phyloP scores from a whole-genome alignment of 2,329 filamentous ascomycete species.

The Thelonectria olida region DNA sequence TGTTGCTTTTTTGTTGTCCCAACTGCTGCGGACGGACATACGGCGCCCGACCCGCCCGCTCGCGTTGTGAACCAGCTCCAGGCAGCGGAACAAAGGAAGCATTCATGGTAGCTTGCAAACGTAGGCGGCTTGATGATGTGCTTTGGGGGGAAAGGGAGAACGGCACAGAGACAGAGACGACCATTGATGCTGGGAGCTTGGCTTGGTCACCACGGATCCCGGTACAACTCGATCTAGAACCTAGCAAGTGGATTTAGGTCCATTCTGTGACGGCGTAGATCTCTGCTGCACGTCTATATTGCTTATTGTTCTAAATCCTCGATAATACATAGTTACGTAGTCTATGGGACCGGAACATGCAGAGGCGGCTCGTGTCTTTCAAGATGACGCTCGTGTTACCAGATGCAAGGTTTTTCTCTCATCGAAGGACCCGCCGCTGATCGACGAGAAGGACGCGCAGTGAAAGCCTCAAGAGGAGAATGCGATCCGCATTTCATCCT shows the following conservation, averaged over 20 bases:
- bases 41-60: constrained; percentile 8
- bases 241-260: constrained; percentile 20
- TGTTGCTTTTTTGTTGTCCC: constrained; percentile 23
- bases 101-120: constrained; percentile 2
- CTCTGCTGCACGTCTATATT: constrained; percentile 22
- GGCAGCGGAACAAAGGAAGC: constrained; percentile 14
- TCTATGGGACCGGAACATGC: neutral
- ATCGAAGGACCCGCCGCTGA: neutral
- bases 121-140: neutral
- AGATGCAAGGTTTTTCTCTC: neutral
- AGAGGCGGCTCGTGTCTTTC: constrained; percentile 3
- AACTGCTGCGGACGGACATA: constrained; percentile 17
- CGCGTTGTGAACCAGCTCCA: constrained; percentile 13
- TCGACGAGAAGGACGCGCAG: too few relatives aligned
- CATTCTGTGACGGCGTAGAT: constrained; percentile 12
- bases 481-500: neutral
- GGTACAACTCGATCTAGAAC: constrained; percentile 31
- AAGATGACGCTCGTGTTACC: constrained; percentile 4
- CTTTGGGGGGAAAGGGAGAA: too few relatives aligned
- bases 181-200: too few relatives aligned
- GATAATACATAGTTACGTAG: too few relatives aligned
- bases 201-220: constrained; percentile 14
- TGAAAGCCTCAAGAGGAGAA: too few relatives aligned
- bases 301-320: neutral
- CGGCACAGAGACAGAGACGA: too few relatives aligned